phyloP scores from a whole-genome alignment of 1,284 basidiomycete species.

The Rhodotorula sp. region DNA sequence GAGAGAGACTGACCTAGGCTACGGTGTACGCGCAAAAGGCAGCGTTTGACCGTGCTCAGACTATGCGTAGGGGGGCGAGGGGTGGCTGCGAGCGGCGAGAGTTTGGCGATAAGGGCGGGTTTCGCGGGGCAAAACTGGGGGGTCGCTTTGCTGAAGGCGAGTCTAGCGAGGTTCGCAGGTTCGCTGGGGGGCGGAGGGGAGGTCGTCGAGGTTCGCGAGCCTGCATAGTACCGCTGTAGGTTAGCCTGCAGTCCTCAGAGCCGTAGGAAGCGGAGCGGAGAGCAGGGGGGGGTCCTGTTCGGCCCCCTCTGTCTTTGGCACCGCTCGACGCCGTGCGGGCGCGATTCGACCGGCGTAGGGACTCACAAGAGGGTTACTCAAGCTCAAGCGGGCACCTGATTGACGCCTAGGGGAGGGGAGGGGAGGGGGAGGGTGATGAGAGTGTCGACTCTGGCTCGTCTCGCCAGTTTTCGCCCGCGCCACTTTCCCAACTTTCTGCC shows the following conservation, averaged over 20 bases:
- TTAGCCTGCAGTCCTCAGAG: not conserved
- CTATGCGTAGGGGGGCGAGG: not conserved
- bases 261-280: not conserved
- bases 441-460: not conserved
- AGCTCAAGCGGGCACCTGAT: constrained; percentile 4
- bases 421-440: not conserved
- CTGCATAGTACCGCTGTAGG: not conserved
- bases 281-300: not conserved
- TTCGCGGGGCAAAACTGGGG: constrained; percentile 2
- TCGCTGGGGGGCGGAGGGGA: not conserved
- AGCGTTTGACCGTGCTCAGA: not conserved
- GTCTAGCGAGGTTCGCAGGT: not conserved
- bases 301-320: not conserved
- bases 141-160: not conserved
- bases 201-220: constrained; percentile 6
- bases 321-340: not conserved
- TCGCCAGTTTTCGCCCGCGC: not conserved
- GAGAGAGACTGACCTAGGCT: not conserved
- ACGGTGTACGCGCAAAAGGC: constrained; percentile 5
- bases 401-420: constrained; percentile 5
- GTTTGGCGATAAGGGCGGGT: not conserved
- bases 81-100: not conserved
- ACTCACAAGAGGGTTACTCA: constrained; percentile 4
- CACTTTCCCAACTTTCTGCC: not conserved
- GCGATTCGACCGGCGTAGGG: not conserved